Base-by-base conservation (phyloP, 164 flowering plant genomes). In the Dillenia suffruticosa region DNA sequence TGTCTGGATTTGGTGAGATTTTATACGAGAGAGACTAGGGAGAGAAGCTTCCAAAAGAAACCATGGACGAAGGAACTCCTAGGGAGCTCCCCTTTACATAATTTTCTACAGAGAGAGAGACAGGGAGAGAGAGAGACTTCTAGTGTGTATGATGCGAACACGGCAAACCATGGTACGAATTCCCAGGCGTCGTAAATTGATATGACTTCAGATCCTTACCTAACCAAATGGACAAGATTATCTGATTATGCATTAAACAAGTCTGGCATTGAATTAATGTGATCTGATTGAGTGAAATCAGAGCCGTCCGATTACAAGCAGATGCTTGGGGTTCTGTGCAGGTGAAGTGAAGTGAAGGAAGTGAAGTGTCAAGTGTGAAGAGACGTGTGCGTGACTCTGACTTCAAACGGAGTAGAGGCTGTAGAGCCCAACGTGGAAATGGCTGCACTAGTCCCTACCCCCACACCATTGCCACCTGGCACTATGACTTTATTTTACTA, bases 1-100 rank as follows among this genome's bases (percentile, higher is more conserved):
- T 53, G 10, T 46, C 45, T 15, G 9, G 46, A 6, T 1, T 43
- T 1, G 12, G 13, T 43, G 5, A 14, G 40, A 22, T n/a, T 56
- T 22, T 43, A 43, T 12, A 43, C 0, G 6, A 32, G 49, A n/a
- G 9, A 5, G 2, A 13, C 11, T 14, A 43, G 10, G 16, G 49
- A 40, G 14, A 60, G 49, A 56, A 45, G 58, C 67, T 66, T 73
- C 50, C 12, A 9, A 9, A 51, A 58, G 68, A 56, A 70, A 66
- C 63, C 68, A 66, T 48, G 54, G 40, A 32, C 40, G 40, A 32
- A 32, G 7, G 40, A 32, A 32, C 40, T 32, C 40, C 40, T 5
- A 0, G 40, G 40, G 40, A 32, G 40, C 40, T 32, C 5, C 40
- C 40, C 40, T 0, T 32, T 32, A 32, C 40, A 32, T 4, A 32